Base-by-base conservation (phyloP, 1,284 basidiomycete species). In the Rhodotorula sp. region DNA sequence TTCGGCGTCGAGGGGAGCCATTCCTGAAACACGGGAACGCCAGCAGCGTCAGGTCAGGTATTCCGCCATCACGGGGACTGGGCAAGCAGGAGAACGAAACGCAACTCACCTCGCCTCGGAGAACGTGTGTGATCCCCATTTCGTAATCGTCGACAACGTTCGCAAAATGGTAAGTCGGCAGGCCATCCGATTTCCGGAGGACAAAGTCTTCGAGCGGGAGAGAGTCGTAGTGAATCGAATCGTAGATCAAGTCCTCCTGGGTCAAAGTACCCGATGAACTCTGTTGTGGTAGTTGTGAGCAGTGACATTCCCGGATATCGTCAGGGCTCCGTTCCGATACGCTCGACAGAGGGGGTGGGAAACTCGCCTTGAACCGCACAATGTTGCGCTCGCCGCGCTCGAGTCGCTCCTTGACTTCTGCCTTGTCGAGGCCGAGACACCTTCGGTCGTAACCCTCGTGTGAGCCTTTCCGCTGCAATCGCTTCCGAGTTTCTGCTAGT, bases 131-230 rank as follows among this genome's bases (percentile, higher is more conserved):
- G 58, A 99, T 93, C 1, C 88, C 88, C 97, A 99, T 99, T 77
- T 90, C 88, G 78, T 93, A 88, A 82, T 99, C 97, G 76, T 99
- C 97, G 0, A 97, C 92, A 0, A 99, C 92, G 47, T 89, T 95
- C 0, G 97, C 96, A 3, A 99, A 87, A 76, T 99, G 97, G 80
- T 99, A 99, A 0, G 97, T 99, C 2, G 97, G 97, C 81, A 91
- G 96, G 0, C 88, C 85, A 80, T 99, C 95, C 1, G 90, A 90
- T 82, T 99, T 99, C 75, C 98, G 84, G 2, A 99, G 83, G 65
- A 99, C 88, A 18, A 94, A 93, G 80, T 99, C 96, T 47, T 95
- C 97, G 16, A 89, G 72, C 26, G 76, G 72, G 15, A 81, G 77
- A 31, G 78, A 75, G 20, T 79, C 77, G 69, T 94, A 91, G 68